phyloP scores from a whole-genome alignment of 257 asterid genomes.

The Ehretia macrophylla region DNA sequence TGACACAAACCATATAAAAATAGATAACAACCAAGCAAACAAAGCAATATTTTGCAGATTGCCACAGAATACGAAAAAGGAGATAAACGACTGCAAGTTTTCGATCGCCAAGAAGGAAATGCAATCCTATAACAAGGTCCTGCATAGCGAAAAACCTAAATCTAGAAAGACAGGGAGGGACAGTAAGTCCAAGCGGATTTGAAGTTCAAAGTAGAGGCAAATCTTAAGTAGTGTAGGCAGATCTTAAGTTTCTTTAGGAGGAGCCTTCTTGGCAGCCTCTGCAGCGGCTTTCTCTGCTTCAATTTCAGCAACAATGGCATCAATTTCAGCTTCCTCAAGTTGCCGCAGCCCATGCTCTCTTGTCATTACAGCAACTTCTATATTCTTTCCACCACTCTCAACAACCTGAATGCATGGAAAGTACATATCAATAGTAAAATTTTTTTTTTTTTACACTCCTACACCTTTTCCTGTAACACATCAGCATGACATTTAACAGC shows the following conservation, averaged over 20 bases:
- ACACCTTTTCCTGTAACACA: not conserved
- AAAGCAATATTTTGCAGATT: too few relatives aligned
- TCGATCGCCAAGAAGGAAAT: too few relatives aligned
- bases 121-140: too few relatives aligned
- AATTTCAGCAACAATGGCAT: slow-evolving; percentile 77
- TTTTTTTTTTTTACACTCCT: not conserved
- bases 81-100: too few relatives aligned
- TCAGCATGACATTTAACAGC: not conserved
- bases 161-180: too few relatives aligned
- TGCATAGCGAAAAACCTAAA: too few relatives aligned
- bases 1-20: too few relatives aligned
- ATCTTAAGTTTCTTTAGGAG: slow-evolving; percentile 47
- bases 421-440: not conserved
- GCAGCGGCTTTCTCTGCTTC: slow-evolving; percentile 98
- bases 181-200: too few relatives aligned
- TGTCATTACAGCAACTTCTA: slow-evolving; percentile 94
- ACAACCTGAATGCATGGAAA: slow-evolving; percentile 53
- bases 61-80: too few relatives aligned
- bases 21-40: too few relatives aligned
- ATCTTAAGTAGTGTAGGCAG: not conserved
- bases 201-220: too few relatives aligned
- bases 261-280: slow-evolving; percentile 94
- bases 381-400: slow-evolving; percentile 97
- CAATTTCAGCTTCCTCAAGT: slow-evolving; percentile 95
- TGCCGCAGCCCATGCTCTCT: slow-evolving; percentile 68